These are phyloP conservation scores for Colletotrichum sublineola DNA, from an alignment of 2,329 filamentous ascomycete species.

Conservation along the genomic window DNA sequence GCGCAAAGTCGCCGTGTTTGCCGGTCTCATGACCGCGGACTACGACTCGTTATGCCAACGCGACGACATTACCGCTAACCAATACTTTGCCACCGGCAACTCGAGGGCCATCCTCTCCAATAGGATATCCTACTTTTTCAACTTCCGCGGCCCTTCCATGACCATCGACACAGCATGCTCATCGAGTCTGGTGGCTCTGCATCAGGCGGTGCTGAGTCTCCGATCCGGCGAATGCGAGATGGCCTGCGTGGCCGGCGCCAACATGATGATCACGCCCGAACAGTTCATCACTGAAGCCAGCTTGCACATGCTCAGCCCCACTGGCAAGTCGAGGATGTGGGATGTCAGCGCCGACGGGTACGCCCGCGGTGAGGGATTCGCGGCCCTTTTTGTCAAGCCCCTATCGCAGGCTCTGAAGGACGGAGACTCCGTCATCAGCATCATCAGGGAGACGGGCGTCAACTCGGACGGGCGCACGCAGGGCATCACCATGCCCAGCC, in stretches of 20 bases:
- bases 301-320: constrained; percentile 46
- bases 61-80: constrained; percentile 46
- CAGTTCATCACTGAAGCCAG: constrained; percentile 44
- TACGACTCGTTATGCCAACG: constrained; percentile 48
- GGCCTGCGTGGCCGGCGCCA: constrained; percentile 51
- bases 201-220: constrained; percentile 56
- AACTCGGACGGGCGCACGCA: constrained; percentile 58
- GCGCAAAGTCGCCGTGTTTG: constrained; percentile 44
- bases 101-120: constrained; percentile 54
- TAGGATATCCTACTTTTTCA: constrained; percentile 57
- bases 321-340: constrained; percentile 52
- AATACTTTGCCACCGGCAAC: constrained; percentile 52
- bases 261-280: constrained; percentile 45
- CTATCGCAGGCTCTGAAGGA: constrained; percentile 57
- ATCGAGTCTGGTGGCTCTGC: constrained; percentile 57
- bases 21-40: constrained; percentile 47
- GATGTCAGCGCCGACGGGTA: constrained; percentile 62
- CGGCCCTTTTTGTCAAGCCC: constrained; percentile 58
- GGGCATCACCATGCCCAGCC: constrained; percentile 56
- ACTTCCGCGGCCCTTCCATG: constrained; percentile 56
- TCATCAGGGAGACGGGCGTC: constrained; percentile 54
- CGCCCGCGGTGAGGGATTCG: constrained; percentile 61
- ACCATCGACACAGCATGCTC: constrained; percentile 63
- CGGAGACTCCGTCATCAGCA: constrained; percentile 51
- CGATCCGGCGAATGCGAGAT: constrained; percentile 49